Conservation (phyloP, 1,284 basidiomycete species). For the Mycena citricolor region DNA sequence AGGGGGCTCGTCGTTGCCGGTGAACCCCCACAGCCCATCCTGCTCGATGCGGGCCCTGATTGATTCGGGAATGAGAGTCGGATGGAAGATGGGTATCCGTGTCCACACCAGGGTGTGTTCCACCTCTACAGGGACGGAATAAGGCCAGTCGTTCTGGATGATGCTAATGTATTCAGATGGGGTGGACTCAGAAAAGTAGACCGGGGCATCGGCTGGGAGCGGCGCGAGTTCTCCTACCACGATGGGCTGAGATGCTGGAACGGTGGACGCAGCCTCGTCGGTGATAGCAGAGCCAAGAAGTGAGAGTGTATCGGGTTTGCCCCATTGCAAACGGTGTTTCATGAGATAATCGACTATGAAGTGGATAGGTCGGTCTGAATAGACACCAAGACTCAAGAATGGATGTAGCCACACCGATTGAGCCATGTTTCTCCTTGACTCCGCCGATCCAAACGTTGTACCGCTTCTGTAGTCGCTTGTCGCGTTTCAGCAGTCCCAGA, state of each 20-base stretch:
- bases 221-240: constrained; percentile 19
- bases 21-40: constrained; percentile 79
- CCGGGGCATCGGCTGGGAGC: constrained; percentile 35
- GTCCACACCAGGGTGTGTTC: constrained; percentile 80
- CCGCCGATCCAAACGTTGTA: constrained; percentile 62
- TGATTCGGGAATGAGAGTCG: constrained; percentile 43
- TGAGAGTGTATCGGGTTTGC: constrained; percentile 60
- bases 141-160: constrained; percentile 83
- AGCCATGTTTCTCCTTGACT: constrained; percentile 60
- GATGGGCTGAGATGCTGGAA: constrained; percentile 9
- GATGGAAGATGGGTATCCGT: constrained; percentile 65
- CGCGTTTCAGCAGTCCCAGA: constrained; percentile 74
- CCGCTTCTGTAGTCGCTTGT: constrained; percentile 61
- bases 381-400: not conserved
- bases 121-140: constrained; percentile 73
- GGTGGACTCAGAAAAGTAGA: constrained; percentile 66
- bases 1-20: constrained; percentile 55
- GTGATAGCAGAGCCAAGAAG: constrained; percentile 46
- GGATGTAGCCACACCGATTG: constrained; percentile 50
- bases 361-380: constrained; percentile 10
- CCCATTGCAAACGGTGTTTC: constrained; percentile 71
- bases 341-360: constrained; percentile 63
- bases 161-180: constrained; percentile 63
- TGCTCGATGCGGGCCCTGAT: constrained; percentile 56
- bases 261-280: constrained; percentile 27